phyloP scores from a whole-genome alignment of 352 stramenopile genomes.

The Globisporangium recalcitrans region DNA sequence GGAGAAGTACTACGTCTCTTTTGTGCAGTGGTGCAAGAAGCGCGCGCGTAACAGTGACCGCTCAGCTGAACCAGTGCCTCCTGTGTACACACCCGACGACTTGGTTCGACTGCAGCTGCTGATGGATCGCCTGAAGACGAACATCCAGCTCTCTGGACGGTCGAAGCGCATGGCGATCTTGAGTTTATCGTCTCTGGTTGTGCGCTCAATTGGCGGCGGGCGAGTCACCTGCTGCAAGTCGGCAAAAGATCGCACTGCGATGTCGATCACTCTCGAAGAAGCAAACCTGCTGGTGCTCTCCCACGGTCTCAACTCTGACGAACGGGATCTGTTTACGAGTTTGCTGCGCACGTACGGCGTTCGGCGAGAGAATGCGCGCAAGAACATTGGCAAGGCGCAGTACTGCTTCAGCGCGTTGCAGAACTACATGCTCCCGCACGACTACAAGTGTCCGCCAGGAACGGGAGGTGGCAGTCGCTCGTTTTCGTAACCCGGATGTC shows the following conservation, averaged over 20 bases:
- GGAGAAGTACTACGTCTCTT: slow-evolving; percentile 47
- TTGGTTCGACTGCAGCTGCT: slow-evolving; percentile 28
- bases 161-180: slow-evolving; percentile 82
- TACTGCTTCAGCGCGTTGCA: slow-evolving; percentile 82
- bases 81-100: slow-evolving; percentile 27
- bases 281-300: slow-evolving; percentile 56
- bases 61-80: not conserved
- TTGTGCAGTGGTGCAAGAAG: slow-evolving; percentile 35
- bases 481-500: slow-evolving; percentile 35
- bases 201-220: slow-evolving; percentile 80
- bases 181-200: slow-evolving; percentile 66
- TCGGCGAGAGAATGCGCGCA: slow-evolving; percentile 78
- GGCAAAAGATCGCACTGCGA: slow-evolving; percentile 96
- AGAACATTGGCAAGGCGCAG: slow-evolving; percentile 83
- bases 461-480: slow-evolving; percentile 62
- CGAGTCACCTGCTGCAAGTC: slow-evolving; percentile 96
- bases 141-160: slow-evolving; percentile 41
- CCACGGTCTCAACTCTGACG: slow-evolving; percentile 46
- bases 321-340: slow-evolving; percentile 54
- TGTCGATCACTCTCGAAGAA: slow-evolving; percentile 95
- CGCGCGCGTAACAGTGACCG: slow-evolving; percentile 6
- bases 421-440: slow-evolving; percentile 75
- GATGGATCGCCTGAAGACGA: slow-evolving; percentile 32
- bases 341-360: slow-evolving; percentile 73
- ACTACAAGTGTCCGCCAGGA: slow-evolving; percentile 78